Conservation (phyloP, 164 flowering plant genomes). For the Tetrastigma voinierianum region DNA sequence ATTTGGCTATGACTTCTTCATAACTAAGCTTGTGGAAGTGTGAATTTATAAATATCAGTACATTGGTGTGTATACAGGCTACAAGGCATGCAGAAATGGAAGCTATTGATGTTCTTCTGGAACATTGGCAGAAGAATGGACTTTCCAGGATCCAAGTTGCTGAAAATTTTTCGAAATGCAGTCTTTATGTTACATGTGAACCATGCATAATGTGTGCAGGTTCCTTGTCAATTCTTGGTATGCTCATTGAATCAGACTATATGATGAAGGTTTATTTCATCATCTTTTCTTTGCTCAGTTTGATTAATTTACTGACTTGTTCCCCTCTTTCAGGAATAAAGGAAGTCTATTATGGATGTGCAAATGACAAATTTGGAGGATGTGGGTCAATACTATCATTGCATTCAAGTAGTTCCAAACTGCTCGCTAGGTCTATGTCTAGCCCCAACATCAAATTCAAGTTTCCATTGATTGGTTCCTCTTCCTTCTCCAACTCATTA, state of each 20-base stretch:
- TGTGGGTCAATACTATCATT: slow-evolving; percentile 89
- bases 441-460: neutral
- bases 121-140: slow-evolving; percentile 61
- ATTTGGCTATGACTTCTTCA: neutral
- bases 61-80: slow-evolving; percentile 43
- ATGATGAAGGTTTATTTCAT: neutral
- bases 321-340: slow-evolving; percentile 55
- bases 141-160: slow-evolving; percentile 58
- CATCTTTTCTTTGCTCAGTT: neutral
- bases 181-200: slow-evolving; percentile 94
- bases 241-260: slow-evolving; percentile 10
- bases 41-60: neutral
- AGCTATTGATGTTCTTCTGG: slow-evolving; percentile 76
- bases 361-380: slow-evolving; percentile 95
- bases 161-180: slow-evolving; percentile 56
- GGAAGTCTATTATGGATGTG: slow-evolving; percentile 87
- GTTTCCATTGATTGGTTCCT: neutral
- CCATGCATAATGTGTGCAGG: slow-evolving; percentile 99
- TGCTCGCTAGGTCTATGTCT: slow-evolving; percentile 29
- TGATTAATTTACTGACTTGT: neutral
- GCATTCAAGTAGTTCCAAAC: slow-evolving; percentile 43
- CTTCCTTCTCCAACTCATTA: neutral
- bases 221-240: slow-evolving; percentile 82
- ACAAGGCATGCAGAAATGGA: slow-evolving; percentile 98
- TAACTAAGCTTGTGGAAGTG: neutral